phyloP scores from a whole-genome alignment of 768 basidiomycete genomes.

The Termitomyces titanicus region DNA sequence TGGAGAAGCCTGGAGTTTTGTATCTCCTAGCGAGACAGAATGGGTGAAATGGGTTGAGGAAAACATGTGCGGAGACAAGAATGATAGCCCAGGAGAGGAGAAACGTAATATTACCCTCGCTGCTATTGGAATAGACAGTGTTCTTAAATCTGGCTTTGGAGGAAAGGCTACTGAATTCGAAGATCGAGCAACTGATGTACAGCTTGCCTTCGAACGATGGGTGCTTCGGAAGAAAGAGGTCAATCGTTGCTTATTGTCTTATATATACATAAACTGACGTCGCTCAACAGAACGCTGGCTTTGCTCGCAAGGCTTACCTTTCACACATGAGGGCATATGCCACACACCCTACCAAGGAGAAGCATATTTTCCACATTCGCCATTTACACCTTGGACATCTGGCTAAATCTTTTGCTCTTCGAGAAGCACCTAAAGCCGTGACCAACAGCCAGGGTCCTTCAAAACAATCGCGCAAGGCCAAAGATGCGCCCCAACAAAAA shows the following conservation, averaged over 20 bases:
- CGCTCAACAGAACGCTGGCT: conserved; percentile 57
- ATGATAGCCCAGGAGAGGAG: conserved; percentile 20
- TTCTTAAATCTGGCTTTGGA: conserved; percentile 82
- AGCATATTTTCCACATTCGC: conserved; percentile 94
- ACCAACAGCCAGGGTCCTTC: conserved; percentile 22
- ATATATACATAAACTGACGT: conserved; percentile 1
- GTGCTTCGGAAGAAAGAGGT: conserved; percentile 73
- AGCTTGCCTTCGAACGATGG: conserved; percentile 94
- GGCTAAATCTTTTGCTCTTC: conserved; percentile 87
- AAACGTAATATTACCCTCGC: conserved; percentile 48
- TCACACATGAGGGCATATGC: conserved; percentile 97
- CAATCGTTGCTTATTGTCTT: conserved; percentile 19
- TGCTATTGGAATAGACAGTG: conserved; percentile 60
- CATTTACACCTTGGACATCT: conserved; percentile 93
- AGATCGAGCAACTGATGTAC: conserved; percentile 90
- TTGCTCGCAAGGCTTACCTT: conserved; percentile 82
- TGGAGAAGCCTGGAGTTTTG: conserved; percentile 94
- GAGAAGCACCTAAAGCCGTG: conserved; percentile 71
- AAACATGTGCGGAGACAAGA: conserved; percentile 63
- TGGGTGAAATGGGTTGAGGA: conserved; percentile 92
- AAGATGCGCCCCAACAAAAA: conserved; percentile 17
- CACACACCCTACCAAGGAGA: conserved; percentile 93
- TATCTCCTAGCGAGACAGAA: conserved; percentile 78
- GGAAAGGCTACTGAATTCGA: conserved; percentile 81
- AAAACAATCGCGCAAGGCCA: conserved; percentile 19